Conservation (phyloP, 202 grass and related monocot genomes). For the Digitaria exilis region DNA sequence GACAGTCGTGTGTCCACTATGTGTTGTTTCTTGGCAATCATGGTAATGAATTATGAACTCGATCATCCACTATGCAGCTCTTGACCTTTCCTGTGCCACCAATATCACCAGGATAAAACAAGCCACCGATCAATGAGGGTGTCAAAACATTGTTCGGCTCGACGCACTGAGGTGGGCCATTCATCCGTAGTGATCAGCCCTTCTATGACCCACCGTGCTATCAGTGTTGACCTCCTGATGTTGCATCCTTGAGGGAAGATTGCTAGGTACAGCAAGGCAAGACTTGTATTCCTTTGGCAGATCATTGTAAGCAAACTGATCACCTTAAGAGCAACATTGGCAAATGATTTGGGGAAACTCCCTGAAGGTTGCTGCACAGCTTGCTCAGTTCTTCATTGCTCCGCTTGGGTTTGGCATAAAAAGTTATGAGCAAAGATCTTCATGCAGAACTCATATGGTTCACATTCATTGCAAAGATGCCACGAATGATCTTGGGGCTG, state of each 20-base stretch:
- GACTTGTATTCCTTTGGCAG: not conserved
- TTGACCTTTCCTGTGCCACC: not conserved
- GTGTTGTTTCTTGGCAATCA: not conserved
- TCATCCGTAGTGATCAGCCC: not conserved
- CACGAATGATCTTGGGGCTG: not conserved
- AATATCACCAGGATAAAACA: not conserved
- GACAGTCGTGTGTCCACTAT: not conserved
- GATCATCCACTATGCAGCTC: not conserved
- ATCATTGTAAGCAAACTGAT: not conserved
- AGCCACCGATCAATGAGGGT: not conserved
- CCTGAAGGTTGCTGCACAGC: not conserved
- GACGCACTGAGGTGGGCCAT: not conserved
- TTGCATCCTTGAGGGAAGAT: not conserved
- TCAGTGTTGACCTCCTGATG: not conserved
- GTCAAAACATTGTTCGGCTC: not conserved
- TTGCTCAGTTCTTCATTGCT: not conserved
- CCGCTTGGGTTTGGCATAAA: constrained; percentile 6
- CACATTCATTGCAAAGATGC: not conserved
- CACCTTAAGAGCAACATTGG: not conserved
- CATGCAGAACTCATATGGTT: constrained; percentile 3
- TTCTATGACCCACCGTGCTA: not conserved
- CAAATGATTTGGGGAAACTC: rapidly evolving
- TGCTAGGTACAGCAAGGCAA: not conserved
- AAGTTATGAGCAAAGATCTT: not conserved
- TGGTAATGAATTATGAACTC: not conserved